Evolutionary conservation across 768 basidiomycete genomes (phyloP).

Genomic region (Boletus edulis): DNA sequence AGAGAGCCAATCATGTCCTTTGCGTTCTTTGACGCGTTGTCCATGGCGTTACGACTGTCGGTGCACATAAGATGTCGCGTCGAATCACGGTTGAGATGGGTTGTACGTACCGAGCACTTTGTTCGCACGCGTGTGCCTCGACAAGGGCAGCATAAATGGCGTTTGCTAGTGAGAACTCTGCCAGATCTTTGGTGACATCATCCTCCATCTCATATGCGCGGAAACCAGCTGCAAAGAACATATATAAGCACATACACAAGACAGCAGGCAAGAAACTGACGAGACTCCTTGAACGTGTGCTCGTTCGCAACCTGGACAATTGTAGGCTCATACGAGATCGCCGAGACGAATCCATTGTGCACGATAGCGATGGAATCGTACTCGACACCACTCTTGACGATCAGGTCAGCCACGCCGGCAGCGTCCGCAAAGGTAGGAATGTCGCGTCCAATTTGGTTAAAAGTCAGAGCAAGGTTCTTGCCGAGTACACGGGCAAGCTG

Average conservation of each 20-base stretch:
- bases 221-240: constrained; percentile 65
- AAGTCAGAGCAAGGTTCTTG: constrained; percentile 73
- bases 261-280: constrained; percentile 39
- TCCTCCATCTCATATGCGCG: constrained; percentile 98
- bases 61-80: not conserved
- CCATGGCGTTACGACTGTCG: constrained; percentile 92
- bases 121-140: constrained; percentile 95
- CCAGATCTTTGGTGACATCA: constrained; percentile 88
- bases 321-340: constrained; percentile 84
- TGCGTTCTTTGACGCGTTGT: constrained; percentile 99
- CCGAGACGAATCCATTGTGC: constrained; percentile 85
- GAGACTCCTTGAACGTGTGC: constrained; percentile 74
- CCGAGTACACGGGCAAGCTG: constrained; percentile 73
- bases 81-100: too few relatives aligned
- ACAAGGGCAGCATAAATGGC: constrained; percentile 92
- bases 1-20: constrained; percentile 85
- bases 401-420: constrained; percentile 88
- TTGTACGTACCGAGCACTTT: constrained; percentile 71
- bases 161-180: constrained; percentile 95
- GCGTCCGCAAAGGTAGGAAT: constrained; percentile 98
- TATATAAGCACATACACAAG: not conserved
- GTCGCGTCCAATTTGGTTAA: constrained; percentile 98
- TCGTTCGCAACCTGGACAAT: constrained; percentile 78
- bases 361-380: constrained; percentile 83
- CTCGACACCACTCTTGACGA: constrained; percentile 78